Percentiles rank a stretch among this genome's conserved stretches.
Evolutionary conservation across 129 eudicot species (phyloP).

Genomic region (Silybum marianum): DNA sequence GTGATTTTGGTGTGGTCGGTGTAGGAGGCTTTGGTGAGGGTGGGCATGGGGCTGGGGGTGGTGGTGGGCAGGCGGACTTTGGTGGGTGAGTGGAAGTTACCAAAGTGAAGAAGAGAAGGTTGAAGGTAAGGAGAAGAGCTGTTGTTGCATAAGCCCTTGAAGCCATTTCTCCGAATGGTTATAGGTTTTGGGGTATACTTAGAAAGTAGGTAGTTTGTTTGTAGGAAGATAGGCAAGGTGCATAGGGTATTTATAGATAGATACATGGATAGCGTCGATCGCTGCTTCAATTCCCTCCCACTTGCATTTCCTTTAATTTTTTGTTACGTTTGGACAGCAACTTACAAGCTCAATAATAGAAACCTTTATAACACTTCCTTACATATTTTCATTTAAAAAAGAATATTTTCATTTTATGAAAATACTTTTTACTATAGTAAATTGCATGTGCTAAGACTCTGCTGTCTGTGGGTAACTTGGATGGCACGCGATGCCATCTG

Average conservation of each 20-base stretch:
- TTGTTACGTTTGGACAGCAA: background rate
- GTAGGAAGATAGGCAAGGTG: slow-evolving; percentile 26
- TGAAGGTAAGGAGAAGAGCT: slow-evolving; percentile 48
- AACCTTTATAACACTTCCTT: background rate
- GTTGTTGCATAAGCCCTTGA: slow-evolving; percentile 37
- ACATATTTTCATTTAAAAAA: too few relatives aligned
- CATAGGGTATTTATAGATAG: slow-evolving; percentile 41
- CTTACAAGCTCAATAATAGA: background rate
- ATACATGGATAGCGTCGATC: background rate
- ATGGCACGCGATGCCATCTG: too few relatives aligned
- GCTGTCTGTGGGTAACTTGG: too few relatives aligned
- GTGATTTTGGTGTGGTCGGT: slow-evolving; percentile 14
- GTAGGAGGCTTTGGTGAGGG: slow-evolving; percentile 19
- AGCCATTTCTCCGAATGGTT: slow-evolving; percentile 33
- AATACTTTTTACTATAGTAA: too few relatives aligned
- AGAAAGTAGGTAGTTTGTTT: background rate
- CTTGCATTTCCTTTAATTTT: background rate
- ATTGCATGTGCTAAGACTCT: too few relatives aligned
- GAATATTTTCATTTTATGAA: too few relatives aligned
- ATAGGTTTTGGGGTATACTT: background rate
- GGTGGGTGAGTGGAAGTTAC: slow-evolving; percentile 47
- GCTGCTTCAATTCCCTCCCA: background rate
- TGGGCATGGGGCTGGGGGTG: slow-evolving; percentile 13
- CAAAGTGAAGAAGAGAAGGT: slow-evolving; percentile 57
- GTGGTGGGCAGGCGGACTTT: slow-evolving; percentile 28